phyloP scores from a whole-genome alignment of 1,284 basidiomycete genomes.

The Ganoderma multipileum region DNA sequence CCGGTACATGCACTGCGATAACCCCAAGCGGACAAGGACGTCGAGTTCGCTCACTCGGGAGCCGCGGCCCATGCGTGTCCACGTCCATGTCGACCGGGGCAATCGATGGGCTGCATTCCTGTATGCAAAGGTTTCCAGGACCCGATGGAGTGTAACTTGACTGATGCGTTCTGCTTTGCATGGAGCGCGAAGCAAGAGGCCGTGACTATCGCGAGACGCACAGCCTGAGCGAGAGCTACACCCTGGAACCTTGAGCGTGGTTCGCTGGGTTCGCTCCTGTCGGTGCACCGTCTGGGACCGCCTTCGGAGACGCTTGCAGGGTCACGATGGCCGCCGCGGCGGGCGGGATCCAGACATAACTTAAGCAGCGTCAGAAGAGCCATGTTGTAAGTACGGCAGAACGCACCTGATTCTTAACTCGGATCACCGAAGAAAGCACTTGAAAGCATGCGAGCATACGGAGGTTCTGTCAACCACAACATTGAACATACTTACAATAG shows the following conservation, averaged over 20 bases:
- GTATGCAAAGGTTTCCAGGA: neutral
- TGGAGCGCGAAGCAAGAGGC: neutral
- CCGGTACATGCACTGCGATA: neutral
- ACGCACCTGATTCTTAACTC: neutral
- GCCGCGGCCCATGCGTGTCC: neutral
- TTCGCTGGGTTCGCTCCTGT: neutral
- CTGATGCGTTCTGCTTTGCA: neutral
- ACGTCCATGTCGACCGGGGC: neutral
- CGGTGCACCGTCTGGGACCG: neutral
- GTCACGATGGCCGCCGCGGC: neutral
- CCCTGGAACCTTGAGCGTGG: constrained; percentile 12
- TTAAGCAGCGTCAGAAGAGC: neutral
- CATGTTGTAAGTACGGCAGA: neutral
- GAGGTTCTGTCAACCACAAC: too few relatives aligned
- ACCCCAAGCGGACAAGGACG: neutral
- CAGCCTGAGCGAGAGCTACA: constrained; percentile 5
- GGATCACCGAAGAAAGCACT: neutral
- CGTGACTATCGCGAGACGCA: neutral
- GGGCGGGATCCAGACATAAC: neutral
- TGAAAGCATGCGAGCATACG: neutral
- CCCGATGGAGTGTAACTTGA: neutral
- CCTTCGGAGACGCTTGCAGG: neutral
- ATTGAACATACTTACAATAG: neutral
- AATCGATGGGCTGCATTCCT: constrained; percentile 9
- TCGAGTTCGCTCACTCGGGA: neutral